Conservation (phyloP, 1,284 basidiomycete species). For the Mrakiaceae sp. region DNA sequence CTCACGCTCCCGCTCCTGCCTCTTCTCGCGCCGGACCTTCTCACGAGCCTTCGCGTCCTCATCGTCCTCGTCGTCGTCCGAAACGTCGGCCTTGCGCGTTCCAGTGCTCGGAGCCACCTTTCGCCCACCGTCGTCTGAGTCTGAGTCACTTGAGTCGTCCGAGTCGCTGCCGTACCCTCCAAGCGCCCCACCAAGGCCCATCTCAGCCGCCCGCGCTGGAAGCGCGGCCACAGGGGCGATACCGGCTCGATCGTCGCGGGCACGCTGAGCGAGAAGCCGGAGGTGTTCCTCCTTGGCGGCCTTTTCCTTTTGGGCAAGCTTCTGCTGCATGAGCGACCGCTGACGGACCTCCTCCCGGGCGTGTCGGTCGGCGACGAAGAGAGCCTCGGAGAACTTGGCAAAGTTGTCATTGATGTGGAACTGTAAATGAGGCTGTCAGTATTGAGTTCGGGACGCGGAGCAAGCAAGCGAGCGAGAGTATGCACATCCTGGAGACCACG, state of each 20-base stretch:
- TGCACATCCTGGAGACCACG: constrained; percentile 91
- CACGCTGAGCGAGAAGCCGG: constrained; percentile 83
- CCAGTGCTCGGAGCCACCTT: constrained; percentile 19
- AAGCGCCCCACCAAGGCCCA: constrained; percentile 55
- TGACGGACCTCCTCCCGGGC: constrained; percentile 96
- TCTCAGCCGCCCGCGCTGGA: constrained; percentile 40
- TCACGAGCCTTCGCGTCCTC: constrained; percentile 78
- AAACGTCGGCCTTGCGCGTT: constrained; percentile 21
- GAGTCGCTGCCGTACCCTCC: constrained; percentile 76
- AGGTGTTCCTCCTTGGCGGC: constrained; percentile 93
- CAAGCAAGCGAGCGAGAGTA: constrained; percentile 17
- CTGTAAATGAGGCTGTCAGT: constrained; percentile 36
- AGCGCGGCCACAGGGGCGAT: constrained; percentile 39
- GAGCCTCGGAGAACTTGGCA: constrained; percentile 93
- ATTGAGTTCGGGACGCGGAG: constrained; percentile 5
- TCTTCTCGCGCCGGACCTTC: constrained; percentile 80
- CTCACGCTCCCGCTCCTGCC: constrained; percentile 87
- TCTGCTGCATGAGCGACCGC: constrained; percentile 93
- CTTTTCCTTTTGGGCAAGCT: constrained; percentile 95
- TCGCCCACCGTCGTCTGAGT: constrained; percentile 36
- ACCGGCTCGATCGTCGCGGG: constrained; percentile 84
- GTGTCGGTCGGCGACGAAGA: constrained; percentile 94
- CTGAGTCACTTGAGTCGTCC: constrained; percentile 22
- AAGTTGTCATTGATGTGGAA: constrained; percentile 98
- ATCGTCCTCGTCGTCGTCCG: constrained; percentile 55